phyloP scores from a whole-genome alignment of 1,284 basidiomycete species.

The Boletus austroedulis region DNA sequence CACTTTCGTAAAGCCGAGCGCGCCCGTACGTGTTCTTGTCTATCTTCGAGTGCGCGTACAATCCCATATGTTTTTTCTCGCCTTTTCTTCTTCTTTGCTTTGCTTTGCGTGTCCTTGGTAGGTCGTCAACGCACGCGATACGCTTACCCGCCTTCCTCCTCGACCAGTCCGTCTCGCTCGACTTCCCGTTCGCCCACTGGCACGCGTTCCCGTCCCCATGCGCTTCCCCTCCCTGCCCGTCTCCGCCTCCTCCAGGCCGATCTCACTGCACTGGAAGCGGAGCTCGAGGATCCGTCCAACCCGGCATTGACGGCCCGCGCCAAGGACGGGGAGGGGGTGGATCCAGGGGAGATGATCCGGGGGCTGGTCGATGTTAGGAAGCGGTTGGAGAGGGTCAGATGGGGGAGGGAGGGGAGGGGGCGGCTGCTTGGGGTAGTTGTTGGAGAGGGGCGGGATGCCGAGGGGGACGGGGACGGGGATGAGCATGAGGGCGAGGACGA shows the following conservation, averaged over 20 bases:
- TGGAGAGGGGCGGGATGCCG: constrained; percentile 37
- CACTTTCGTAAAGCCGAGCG: constrained; percentile 69
- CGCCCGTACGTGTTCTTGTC: constrained; percentile 44
- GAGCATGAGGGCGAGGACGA: constrained; percentile 6
- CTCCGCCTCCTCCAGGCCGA: constrained; percentile 62
- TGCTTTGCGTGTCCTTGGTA: constrained; percentile 15
- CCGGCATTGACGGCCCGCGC: constrained; percentile 45
- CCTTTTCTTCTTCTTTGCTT: neutral
- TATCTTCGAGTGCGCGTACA: neutral
- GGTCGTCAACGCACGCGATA: constrained; percentile 57
- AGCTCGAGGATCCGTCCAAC: constrained; percentile 69
- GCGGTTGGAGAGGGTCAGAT: constrained; percentile 63
- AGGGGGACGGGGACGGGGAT: constrained; percentile 10
- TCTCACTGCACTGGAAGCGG: constrained; percentile 60
- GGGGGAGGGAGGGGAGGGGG: constrained; percentile 61
- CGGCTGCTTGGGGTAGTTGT: constrained; percentile 62
- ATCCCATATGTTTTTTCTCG: neutral
- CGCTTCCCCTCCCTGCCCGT: constrained; percentile 57
- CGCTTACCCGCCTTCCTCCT: constrained; percentile 60
- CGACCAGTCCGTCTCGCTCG: constrained; percentile 33
- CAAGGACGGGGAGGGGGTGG: constrained; percentile 58
- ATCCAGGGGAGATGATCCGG: constrained; percentile 72
- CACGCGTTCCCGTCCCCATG: constrained; percentile 17
- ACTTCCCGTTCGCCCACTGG: constrained; percentile 31
- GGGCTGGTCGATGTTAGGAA: constrained; percentile 70